phyloP scores from a whole-genome alignment of 2,329 filamentous ascomycete genomes.

The Colletotrichum caudatum region DNA sequence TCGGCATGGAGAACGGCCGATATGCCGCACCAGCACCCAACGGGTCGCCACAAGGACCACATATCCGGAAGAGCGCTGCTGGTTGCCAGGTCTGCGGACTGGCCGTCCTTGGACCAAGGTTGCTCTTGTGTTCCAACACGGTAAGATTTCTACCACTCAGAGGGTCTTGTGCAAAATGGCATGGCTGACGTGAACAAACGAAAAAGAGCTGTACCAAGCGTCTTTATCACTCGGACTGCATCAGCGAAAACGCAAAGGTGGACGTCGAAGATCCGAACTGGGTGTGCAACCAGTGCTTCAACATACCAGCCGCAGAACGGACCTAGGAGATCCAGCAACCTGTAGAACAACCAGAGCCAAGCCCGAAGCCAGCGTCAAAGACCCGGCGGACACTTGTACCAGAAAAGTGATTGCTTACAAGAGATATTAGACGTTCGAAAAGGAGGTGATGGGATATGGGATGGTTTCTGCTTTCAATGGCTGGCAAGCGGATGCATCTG shows the following conservation, averaged over 20 bases:
- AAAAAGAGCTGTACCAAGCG: conserved; percentile 57
- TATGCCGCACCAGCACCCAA: conserved; percentile 38
- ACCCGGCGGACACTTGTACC: not conserved
- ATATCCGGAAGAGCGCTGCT: conserved; percentile 56
- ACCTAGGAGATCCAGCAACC: conserved; percentile 20
- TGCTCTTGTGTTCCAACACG: conserved; percentile 64
- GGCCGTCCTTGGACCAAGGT: conserved; percentile 60
- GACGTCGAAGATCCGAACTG: conserved; percentile 52
- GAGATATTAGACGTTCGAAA: not conserved
- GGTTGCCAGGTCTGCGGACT: conserved; percentile 63
- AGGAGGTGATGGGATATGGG: not conserved
- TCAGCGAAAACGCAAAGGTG: conserved; percentile 45
- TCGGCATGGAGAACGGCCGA: conserved; percentile 30
- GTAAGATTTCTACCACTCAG: conserved; percentile 50
- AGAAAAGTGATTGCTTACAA: conserved; percentile 7
- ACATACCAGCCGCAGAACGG: conserved; percentile 7
- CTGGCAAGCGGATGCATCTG: conserved; percentile 33
- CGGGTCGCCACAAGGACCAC: conserved; percentile 50
- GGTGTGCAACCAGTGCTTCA: conserved; percentile 36
- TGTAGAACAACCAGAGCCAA: not conserved
- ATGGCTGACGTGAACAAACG: conserved; percentile 7
- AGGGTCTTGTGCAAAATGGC: not conserved
- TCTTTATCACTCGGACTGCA: conserved; percentile 63
- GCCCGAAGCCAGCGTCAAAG: not conserved
- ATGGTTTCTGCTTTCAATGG: not conserved